A percentile compares a stretch with the other conserved stretches of the same genome.
Evolutionary conservation across 2,329 filamentous ascomycete species (phyloP).

Genomic region (Zasmidium cellare): DNA sequence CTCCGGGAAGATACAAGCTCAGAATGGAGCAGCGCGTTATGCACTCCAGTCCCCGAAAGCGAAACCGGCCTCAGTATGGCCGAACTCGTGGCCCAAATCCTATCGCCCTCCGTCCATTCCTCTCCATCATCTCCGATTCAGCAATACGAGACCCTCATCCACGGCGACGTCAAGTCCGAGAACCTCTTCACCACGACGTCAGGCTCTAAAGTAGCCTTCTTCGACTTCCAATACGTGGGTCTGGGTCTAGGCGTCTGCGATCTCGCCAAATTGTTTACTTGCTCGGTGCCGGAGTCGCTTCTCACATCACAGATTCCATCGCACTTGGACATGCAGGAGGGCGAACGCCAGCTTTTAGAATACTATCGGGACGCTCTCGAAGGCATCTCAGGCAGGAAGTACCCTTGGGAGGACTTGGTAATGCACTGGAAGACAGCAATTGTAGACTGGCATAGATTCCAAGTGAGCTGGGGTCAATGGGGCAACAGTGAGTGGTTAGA

Average conservation of each 20-base stretch:
- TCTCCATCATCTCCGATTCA: slow-evolving; percentile 37
- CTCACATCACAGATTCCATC: slow-evolving; percentile 33
- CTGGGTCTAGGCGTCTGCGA: slow-evolving; percentile 66
- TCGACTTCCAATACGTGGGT: slow-evolving; percentile 70
- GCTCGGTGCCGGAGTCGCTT: slow-evolving; percentile 60
- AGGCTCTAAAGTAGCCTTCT: slow-evolving; percentile 60
- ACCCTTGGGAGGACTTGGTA: slow-evolving; percentile 56
- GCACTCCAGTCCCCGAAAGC: slow-evolving; percentile 38
- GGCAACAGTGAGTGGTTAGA: slow-evolving; percentile 31
- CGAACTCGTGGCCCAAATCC: slow-evolving; percentile 54
- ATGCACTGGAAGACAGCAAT: slow-evolving; percentile 67
- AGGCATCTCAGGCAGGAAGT: slow-evolving; percentile 38
- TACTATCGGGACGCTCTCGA: slow-evolving; percentile 49
- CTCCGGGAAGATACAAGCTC: slow-evolving; percentile 50
- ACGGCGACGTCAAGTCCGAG: slow-evolving; percentile 70
- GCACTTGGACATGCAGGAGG: slow-evolving; percentile 44
- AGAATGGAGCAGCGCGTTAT: slow-evolving; percentile 58
- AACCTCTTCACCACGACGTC: slow-evolving; percentile 60
- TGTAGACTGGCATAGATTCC: slow-evolving; percentile 63
- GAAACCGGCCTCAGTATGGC: slow-evolving; percentile 38
- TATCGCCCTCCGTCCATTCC: slow-evolving; percentile 43
- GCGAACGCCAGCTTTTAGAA: slow-evolving; percentile 54
- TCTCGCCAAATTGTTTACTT: slow-evolving; percentile 67
- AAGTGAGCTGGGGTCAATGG: slow-evolving; percentile 34
- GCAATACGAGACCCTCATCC: slow-evolving; percentile 57